Base-by-base conservation (phyloP, 2,329 filamentous ascomycete genomes). In the Fonsecaea pugnacius region DNA sequence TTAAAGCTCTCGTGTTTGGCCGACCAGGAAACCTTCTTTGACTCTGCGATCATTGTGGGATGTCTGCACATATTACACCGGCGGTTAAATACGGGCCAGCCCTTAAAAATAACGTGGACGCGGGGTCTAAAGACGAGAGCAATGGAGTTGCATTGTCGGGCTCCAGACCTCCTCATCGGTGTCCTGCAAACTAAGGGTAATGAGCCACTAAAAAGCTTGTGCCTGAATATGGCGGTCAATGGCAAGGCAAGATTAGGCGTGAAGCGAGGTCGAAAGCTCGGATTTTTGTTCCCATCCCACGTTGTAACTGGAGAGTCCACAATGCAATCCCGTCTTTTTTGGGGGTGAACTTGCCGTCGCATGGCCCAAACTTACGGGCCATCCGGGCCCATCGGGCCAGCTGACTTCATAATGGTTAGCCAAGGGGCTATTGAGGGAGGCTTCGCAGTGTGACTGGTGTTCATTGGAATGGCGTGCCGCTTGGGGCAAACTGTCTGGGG, bases 141-240 rank as follows among this genome's bases (percentile, higher is more conserved):
- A 10, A 53, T 35, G 18, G 12, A 33, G 51, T 48, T 21, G 33
- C 27, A 30, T 21, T n/a, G 24, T 32, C 51, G 7, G 51, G 51
- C 51, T 53, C 14, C 27, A 53, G 51, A 53, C 27, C 51, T 53
- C 27, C 51, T 53, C 27, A n/a, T 33, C n/a, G n/a, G 16, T 6
- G 18, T 48, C 18, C 43, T 48, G 18, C 43, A 48, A 27, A 7
- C 38, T 18, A 43, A 43, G 38, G 18, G 38, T 16, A 18, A 18
- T 5, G 24, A 48, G 43, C 43, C 18, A 48, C 43, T 24, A 18
- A 48, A 48, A 48, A 12, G 43, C 43, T 48, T 48, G 43, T 48
- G 18, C 21, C 43, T 48, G 43, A 9, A 24, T 4, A 21, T 21
- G n/a, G 2, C 10, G 40, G n/a, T 21, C 40, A 24, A 8, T 48